Percentiles rank a stretch among this genome's conserved stretches.
phyloP scores from a whole-genome alignment of 306 rosid species.

The Sicyos baderoa region DNA sequence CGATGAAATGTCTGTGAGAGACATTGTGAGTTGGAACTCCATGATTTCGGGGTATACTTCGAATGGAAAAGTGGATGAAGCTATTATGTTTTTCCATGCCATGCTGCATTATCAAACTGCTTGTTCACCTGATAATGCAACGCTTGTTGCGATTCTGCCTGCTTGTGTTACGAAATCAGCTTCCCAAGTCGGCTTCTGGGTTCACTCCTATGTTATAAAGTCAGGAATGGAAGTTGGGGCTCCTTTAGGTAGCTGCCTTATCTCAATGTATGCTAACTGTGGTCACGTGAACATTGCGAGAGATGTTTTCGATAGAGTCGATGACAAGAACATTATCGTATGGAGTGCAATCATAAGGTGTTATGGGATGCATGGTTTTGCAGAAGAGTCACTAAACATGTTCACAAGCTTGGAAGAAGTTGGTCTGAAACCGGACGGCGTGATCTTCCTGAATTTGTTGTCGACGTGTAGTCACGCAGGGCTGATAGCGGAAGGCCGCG shows the following conservation, averaged over 20 bases:
- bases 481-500: constrained; percentile 45
- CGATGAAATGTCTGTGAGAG: constrained; percentile 40
- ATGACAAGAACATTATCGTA: constrained; percentile 35
- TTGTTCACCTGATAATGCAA: constrained; percentile 44
- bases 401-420: constrained; percentile 36
- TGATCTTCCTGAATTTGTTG: constrained; percentile 47
- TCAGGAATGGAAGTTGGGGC: constrained; percentile 45
- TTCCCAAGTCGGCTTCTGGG: constrained; percentile 53
- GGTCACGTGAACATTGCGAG: constrained; percentile 49
- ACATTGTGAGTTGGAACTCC: constrained; percentile 67
- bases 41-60: constrained; percentile 54
- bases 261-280: constrained; percentile 59
- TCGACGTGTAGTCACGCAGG: constrained; percentile 79
- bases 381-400: constrained; percentile 52
- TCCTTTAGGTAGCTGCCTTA: constrained; percentile 50
- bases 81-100: constrained; percentile 35
- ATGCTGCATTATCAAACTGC: constrained; percentile 33
- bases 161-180: constrained; percentile 53
- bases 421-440: constrained; percentile 39
- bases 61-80: constrained; percentile 44
- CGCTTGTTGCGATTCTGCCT: constrained; percentile 52
- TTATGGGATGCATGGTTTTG: constrained; percentile 58
- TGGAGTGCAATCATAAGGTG: constrained; percentile 74
- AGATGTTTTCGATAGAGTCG: constrained; percentile 37
- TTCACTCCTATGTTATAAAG: constrained; percentile 57